Evolutionary conservation across 768 basidiomycete species (phyloP), one percentile per base, ranked within the genome.

Genomic region (Ramaria sp.): DNA sequence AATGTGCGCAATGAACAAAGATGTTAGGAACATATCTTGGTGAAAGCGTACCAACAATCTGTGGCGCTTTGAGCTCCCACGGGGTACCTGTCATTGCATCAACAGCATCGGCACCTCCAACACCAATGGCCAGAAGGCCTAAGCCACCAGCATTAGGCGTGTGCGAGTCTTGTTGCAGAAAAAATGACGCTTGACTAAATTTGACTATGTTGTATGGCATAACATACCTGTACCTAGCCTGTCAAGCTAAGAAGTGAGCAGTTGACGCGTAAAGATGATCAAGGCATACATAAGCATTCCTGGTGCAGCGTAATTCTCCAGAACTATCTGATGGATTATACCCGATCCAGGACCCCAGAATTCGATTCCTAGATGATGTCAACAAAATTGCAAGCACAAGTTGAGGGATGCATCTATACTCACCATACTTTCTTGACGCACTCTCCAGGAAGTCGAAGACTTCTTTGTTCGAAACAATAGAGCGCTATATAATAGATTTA

Each of bases 121-220:
- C 95, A 50, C 96, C 96, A 52, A 98, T 96, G 4, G 96, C 96
- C 57, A 99, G 78, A 75, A 93, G 78, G 10, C 96, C 95, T 49
- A 99, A 79, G 27, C 96, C 96, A 53, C 95, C 93, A 50, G 96
- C 96, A 66, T 99, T 98, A 0, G 96, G 96, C 1, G 96, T 98
- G 68, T 99, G 96, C 22, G 90, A 94, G 68, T 98, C 95, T 82
- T 59, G 55, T 41, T n/a, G 20, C 8, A 8, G 39, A 22, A 7
- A 15, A 41, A 22, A n/a, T 4, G 3, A 41, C 20, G n/a, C 39
- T 41, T 16, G 27, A 18, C 22, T 16, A 22, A 3, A 3, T 2
- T 16, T 36, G 48, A 32, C 32, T 20, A 8, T 48, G 56, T 10
- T 32, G 30, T 32, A 9, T 13, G 28, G 52, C 61, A 16, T 58